These are phyloP conservation scores for Neopestalotiopsis rosae DNA, from an alignment of 2,329 filamentous ascomycete species.

Conservation along the genomic window DNA sequence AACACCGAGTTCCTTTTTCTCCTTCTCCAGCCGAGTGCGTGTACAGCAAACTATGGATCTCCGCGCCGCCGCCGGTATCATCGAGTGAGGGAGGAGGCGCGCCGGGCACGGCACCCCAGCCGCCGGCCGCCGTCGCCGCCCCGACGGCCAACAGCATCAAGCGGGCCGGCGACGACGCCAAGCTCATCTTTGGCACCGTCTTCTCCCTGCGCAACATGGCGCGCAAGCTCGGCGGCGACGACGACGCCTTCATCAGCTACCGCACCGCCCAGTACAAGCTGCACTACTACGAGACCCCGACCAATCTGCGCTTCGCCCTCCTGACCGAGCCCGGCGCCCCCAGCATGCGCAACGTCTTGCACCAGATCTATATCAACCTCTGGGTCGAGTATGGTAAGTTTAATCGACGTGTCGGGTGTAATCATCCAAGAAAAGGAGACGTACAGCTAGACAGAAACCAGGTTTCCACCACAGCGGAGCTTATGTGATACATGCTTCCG, in stretches of 20 bases:
- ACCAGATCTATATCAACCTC: constrained; percentile 98
- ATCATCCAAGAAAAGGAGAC: neutral
- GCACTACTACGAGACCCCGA: constrained; percentile 98
- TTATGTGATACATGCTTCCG: neutral
- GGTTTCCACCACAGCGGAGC: neutral
- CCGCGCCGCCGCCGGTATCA: constrained; percentile 44
- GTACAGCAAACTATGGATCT: constrained; percentile 87
- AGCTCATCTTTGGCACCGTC: constrained; percentile 95
- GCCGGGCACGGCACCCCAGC: neutral
- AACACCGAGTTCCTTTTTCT: constrained; percentile 7
- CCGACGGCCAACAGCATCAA: constrained; percentile 26
- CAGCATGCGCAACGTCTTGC: constrained; percentile 91
- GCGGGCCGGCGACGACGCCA: constrained; percentile 78
- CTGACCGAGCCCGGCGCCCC: constrained; percentile 87
- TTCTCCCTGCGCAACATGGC: constrained; percentile 98
- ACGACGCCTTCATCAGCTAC: constrained; percentile 94
- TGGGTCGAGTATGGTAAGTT: constrained; percentile 90
- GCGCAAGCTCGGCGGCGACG: constrained; percentile 89
- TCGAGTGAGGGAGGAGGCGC: constrained; percentile 30
- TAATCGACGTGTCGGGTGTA: neutral
- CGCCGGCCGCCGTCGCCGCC: constrained; percentile 19
- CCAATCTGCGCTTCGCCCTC: constrained; percentile 95
- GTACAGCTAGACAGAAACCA: neutral
- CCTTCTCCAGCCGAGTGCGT: constrained; percentile 83
- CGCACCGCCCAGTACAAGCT: constrained; percentile 96